These are phyloP conservation scores for Candida sp. DNA, from an alignment of 1,139 yeast genomes.

Conservation along the genomic window DNA sequence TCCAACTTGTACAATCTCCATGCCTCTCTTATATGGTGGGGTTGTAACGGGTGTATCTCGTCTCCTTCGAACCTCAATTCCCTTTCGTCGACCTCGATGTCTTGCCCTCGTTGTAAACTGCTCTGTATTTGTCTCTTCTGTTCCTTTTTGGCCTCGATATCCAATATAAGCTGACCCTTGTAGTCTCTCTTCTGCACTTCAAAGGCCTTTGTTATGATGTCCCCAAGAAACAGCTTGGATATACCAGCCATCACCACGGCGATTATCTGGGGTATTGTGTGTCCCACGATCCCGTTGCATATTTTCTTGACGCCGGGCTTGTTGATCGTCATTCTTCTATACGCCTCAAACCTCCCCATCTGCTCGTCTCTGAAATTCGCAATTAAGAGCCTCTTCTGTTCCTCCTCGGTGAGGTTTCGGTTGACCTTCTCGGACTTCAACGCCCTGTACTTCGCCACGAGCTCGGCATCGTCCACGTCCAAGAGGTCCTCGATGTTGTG, in stretches of 20 bases:
- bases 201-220: conserved; percentile 81
- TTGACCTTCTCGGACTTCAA: conserved; percentile 28
- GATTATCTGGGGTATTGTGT: conserved; percentile 81
- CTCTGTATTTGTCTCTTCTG: conserved; percentile 32
- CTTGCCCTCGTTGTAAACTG: conserved; percentile 33
- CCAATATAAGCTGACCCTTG: conserved; percentile 43
- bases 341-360: conserved; percentile 87
- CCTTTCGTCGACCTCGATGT: conserved; percentile 31
- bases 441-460: conserved; percentile 34
- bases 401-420: conserved; percentile 41
- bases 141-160: conserved; percentile 40
- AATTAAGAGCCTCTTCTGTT: conserved; percentile 66
- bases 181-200: conserved; percentile 63
- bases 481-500: conserved; percentile 30
- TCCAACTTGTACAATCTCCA: conserved; percentile 54
- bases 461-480: conserved; percentile 40
- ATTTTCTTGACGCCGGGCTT: conserved; percentile 81
- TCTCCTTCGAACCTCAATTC: conserved; percentile 45
- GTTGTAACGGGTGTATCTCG: conserved; percentile 64
- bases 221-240: conserved; percentile 88
- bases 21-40: conserved; percentile 89
- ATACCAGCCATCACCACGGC: conserved; percentile 87
- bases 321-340: conserved; percentile 81
- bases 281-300: conserved; percentile 81
- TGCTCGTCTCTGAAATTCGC: conserved; percentile 82